Evolutionary conservation across 768 basidiomycete species (phyloP).

Genomic region (Cyclocybe aegerita): DNA sequence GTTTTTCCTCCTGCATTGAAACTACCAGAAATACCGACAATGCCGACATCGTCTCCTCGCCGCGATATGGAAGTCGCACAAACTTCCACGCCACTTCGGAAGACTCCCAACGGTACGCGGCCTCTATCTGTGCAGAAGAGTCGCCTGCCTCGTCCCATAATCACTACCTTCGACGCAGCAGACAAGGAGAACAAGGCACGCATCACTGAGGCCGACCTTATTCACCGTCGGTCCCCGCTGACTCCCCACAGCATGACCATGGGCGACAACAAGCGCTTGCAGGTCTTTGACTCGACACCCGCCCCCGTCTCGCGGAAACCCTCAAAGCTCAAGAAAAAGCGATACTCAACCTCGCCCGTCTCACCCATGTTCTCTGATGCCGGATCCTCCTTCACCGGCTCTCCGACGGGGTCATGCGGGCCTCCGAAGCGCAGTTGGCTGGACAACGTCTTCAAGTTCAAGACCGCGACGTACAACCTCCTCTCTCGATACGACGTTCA

Average conservation of each 20-base stretch:
- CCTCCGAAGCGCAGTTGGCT: conserved; percentile 78
- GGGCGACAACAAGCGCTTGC: conserved; percentile 4
- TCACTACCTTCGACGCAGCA: conserved; percentile 10
- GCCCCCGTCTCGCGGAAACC: conserved; percentile 6
- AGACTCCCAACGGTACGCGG: conserved; percentile 28
- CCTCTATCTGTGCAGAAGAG: conserved; percentile 46
- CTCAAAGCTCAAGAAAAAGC: conserved; percentile 38
- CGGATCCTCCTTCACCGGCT: conserved; percentile 34
- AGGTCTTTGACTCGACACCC: not conserved
- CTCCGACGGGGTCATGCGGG: conserved; percentile 28
- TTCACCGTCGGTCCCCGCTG: conserved; percentile 19
- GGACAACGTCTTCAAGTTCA: conserved; percentile 85
- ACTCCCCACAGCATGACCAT: conserved; percentile 12
- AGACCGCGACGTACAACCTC: conserved; percentile 58
- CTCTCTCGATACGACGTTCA: conserved; percentile 58
- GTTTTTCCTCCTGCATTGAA: conserved; percentile 1
- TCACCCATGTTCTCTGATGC: conserved; percentile 50
- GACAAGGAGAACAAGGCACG: conserved; percentile 61
- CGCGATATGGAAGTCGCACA: conserved; percentile 3
- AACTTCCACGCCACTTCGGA: conserved; percentile 8
- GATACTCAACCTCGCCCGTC: conserved; percentile 16
- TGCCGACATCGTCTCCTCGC: not conserved
- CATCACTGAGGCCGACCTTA: conserved; percentile 19
- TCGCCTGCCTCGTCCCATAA: conserved; percentile 20
- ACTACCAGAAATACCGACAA: conserved; percentile 1